Evolutionary conservation across 2,329 filamentous ascomycete genomes (phyloP), one percentile per base, ranked within the genome.

Genomic region (Periglandula ipomoeae): DNA sequence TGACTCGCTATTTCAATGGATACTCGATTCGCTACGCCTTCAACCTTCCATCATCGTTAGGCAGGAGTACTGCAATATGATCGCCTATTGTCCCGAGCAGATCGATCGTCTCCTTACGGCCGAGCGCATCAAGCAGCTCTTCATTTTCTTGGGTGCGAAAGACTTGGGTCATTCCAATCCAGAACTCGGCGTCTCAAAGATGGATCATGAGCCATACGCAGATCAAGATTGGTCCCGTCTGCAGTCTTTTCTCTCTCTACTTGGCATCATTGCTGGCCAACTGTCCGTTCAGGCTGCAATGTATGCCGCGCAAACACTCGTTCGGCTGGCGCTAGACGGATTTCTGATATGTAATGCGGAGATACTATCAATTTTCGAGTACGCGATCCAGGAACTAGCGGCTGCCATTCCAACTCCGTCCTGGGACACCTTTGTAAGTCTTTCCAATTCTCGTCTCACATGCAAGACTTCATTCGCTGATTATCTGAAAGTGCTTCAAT

Each of bases 1-100:
- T 0, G 78, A 87, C 51, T 75, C 84, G 48, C 59, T 89, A 1
- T 73, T 87, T 44, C 57, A 74, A 15, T 90, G 86, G 85, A 68
- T 88, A 3, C 59, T 85, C 5, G 66, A 77, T 44, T 75, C 82
- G 65, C 67, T 82, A 20, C 78, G 75, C 48, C 60, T 69, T 2
- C 81, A 86, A 56, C 65, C 68, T 37, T 74, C 75, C 27, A 67
- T 72, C 38, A 70, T 78, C 40, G 61, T 87, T 38, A 74, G 80
- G 44, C 63, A 72, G 48, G 77, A 82, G 50, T 89, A 88, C 60
- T 68, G 74, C 48, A 73, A 74, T 40, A 63, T 88, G 4, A 65
- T 77, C 46, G 65, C 70, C 30, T 59, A 67, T 44, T 73, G 70
- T 44, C 53, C 63, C 0, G 65, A 71, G 20, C 71, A 78, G 44